Percentiles rank a stretch among this genome's conserved stretches.
These are phyloP conservation scores for Actinomortierella wolfii DNA, from an alignment of 371 early-diverging fungal genomes.

Conservation along the genomic window DNA sequence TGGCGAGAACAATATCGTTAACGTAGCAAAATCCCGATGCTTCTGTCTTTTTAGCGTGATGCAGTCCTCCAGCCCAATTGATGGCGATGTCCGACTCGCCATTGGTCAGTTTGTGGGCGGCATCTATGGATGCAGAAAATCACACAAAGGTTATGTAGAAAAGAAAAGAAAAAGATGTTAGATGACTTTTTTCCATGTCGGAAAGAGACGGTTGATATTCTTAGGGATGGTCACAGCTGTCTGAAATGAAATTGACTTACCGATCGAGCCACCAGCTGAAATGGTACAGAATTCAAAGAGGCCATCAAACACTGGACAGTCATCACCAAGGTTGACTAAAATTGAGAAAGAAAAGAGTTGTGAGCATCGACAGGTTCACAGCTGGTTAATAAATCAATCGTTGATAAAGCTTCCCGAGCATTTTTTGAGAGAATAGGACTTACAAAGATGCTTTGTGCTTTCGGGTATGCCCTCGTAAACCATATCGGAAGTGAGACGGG, in stretches of 20 bases:
- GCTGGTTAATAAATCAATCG: neutral
- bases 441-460: no score
- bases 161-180: neutral
- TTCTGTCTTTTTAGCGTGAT: constrained; percentile 97
- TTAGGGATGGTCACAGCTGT: no score
- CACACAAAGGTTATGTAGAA: no score
- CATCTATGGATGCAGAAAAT: no score
- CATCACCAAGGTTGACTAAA: constrained; percentile 89
- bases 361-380: neutral
- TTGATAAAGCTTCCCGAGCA: no score
- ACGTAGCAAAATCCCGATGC: constrained; percentile 99
- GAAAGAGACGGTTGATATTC: no score
- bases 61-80: constrained; percentile 99
- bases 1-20: constrained; percentile 98
- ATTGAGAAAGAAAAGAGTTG: neutral
- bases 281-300: constrained; percentile 95
- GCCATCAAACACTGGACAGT: constrained; percentile 98
- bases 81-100: constrained; percentile 96
- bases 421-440: no score
- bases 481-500: constrained; percentile 94
- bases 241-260: constrained; percentile 59
- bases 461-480: constrained; percentile 76
- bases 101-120: no score
- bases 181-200: neutral
- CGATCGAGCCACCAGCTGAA: constrained; percentile 96